Percentiles rank a stretch among this genome's conserved stretches.
These are phyloP conservation scores for Penicillium sp. DNA, from an alignment of 2,329 filamentous ascomycete genomes.

Conservation along the genomic window DNA sequence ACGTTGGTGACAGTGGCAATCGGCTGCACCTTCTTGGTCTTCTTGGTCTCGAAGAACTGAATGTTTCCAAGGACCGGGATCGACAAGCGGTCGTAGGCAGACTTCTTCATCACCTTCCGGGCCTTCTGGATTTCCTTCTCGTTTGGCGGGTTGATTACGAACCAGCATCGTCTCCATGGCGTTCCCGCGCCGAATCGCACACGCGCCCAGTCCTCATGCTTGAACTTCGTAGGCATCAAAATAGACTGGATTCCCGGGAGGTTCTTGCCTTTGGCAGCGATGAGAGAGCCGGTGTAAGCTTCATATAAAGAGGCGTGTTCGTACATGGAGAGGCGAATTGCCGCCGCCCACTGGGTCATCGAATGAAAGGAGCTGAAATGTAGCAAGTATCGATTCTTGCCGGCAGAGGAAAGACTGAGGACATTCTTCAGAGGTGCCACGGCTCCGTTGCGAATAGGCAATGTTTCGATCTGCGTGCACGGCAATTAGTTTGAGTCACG, in stretches of 20 bases:
- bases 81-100: slow-evolving; percentile 73
- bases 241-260: slow-evolving; percentile 89
- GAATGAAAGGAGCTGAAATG: slow-evolving; percentile 96
- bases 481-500: slow-evolving; percentile 16
- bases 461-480: slow-evolving; percentile 70
- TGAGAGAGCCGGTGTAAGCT: slow-evolving; percentile 91
- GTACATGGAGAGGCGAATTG: slow-evolving; percentile 89
- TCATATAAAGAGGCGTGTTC: slow-evolving; percentile 92
- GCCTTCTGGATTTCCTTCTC: slow-evolving; percentile 86
- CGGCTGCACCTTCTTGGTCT: slow-evolving; percentile 85
- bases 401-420: slow-evolving; percentile 90
- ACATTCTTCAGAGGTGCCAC: slow-evolving; percentile 89
- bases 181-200: slow-evolving; percentile 95
- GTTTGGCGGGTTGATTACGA: slow-evolving; percentile 85
- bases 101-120: slow-evolving; percentile 76
- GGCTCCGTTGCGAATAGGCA: slow-evolving; percentile 74
- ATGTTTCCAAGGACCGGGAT: slow-evolving; percentile 79
- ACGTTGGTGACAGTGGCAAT: slow-evolving; percentile 90
- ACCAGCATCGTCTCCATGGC: slow-evolving; percentile 96
- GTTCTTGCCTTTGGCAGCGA: slow-evolving; percentile 86
- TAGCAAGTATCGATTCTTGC: slow-evolving; percentile 89
- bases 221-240: slow-evolving; percentile 74
- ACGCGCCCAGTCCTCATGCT: slow-evolving; percentile 87
- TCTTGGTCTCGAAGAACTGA: slow-evolving; percentile 92
- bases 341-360: slow-evolving; percentile 91